phyloP scores from a whole-genome alignment of 176 grass and related monocot species.

The Paspalum notatum region DNA sequence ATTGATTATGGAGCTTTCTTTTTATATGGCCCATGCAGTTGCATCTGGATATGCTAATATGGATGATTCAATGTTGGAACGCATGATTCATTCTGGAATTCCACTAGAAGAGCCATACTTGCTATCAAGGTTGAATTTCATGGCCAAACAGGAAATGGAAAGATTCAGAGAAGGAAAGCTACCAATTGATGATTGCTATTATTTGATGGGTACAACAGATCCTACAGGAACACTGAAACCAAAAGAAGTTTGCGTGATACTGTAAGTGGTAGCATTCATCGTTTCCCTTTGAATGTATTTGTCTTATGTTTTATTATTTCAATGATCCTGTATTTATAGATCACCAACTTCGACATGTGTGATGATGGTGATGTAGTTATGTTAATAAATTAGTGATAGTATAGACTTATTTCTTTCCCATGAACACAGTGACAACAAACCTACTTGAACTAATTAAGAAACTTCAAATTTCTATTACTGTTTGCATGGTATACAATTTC shows the following conservation, averaged over 20 bases:
- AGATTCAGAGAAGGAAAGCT: constrained; percentile 55
- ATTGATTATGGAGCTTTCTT: constrained; percentile 1
- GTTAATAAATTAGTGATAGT: constrained; percentile 3
- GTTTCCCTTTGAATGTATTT: constrained; percentile 29
- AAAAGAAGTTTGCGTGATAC: constrained; percentile 74
- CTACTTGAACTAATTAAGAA: neutral
- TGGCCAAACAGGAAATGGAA: constrained; percentile 50
- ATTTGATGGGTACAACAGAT: constrained; percentile 74
- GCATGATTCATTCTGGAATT: constrained; percentile 75
- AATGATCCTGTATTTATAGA: neutral
- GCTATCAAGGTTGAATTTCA: constrained; percentile 34
- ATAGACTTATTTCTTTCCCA: neutral
- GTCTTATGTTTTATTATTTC: neutral
- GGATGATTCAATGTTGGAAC: constrained; percentile 58
- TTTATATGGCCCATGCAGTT: constrained; percentile 53
- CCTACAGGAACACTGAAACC: constrained; percentile 57
- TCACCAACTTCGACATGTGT: neutral
- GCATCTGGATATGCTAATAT: constrained; percentile 54
- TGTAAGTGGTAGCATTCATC: constrained; percentile 56
- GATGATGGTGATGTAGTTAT: neutral
- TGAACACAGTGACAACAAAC: neutral
- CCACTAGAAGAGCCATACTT: constrained; percentile 57
- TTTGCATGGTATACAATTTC: constrained; percentile 30
- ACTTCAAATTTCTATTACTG: neutral
- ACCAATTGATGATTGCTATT: constrained; percentile 64